Base-by-base conservation (phyloP, 768 basidiomycete species). In the Lentinula lateritia region DNA sequence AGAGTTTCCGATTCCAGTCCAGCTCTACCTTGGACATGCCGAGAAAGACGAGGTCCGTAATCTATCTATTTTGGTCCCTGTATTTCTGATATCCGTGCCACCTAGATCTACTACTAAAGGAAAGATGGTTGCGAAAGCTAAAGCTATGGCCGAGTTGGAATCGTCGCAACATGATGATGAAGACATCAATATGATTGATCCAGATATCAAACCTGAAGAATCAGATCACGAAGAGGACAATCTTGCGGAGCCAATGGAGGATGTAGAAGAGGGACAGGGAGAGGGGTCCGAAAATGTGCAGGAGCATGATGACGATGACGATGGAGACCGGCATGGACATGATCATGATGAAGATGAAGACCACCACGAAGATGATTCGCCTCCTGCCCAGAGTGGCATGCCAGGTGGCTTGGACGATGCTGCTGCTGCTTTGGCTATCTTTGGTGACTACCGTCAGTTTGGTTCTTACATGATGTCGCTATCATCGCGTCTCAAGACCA, bases 401-500 rank as follows among this genome's bases (percentile, higher is more conserved):
- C 78, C 83, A 58, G 80, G 79, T 43, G 81, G 81, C 39, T 76
- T 88, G 68, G 88, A 89, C 69, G 90, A 90, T 67, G 74, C 43
- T 16, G 59, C 84, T 5, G 80, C 87, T 0, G 88, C 90, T 36
- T 79, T 92, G 79, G 87, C 89, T 62, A 89, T 93, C 67, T 90
- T 90, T 67, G 90, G 90, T 66, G 91, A 92, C 73, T 95, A 90
- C 75, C 87, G 92, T 55, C 87, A 91, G 65, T 83, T 93, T 69
- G 92, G 92, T 54, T 90, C 91, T n/a, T 93, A 93, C 75, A 93
- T 98, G 90, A 83, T 92, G 67, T 91, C 91, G 34, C 83, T 96
- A 52, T 89, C 89, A 23, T 85, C 84, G 34, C 89, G 95, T 52
- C 85, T 98, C 72, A 95, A 95, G 81, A 87, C 85, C 6, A 90